A percentile compares a stretch with the other conserved stretches of the same genome.
These are phyloP conservation scores for Penicillium maclennaniae DNA, from an alignment of 495 filamentous ascomycete species.

Conservation along the genomic window DNA sequence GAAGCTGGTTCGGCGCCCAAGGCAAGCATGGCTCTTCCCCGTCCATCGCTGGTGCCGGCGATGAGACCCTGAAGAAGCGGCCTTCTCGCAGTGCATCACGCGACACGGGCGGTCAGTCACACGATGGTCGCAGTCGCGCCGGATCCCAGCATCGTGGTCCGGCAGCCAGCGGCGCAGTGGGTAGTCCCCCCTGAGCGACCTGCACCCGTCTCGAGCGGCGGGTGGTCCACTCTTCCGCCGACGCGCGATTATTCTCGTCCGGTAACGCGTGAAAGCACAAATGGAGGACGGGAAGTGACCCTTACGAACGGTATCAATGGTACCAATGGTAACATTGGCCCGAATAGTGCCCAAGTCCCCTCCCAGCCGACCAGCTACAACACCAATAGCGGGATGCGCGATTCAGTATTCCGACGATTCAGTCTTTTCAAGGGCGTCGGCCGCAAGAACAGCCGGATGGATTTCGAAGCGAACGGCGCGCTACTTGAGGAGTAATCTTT, in stretches of 20 bases:
- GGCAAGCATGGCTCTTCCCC: slow-evolving; percentile 36
- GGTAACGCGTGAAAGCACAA: slow-evolving; percentile 30
- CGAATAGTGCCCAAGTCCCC: too few species aligned
- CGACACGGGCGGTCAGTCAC: slow-evolving; percentile 29
- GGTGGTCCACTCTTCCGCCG: slow-evolving; percentile 40
- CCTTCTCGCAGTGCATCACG: slow-evolving; percentile 31
- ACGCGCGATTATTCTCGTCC: slow-evolving; percentile 38
- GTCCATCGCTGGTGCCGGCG: slow-evolving; percentile 27
- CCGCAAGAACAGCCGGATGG: slow-evolving; percentile 42
- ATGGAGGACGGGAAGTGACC: slow-evolving; percentile 11
- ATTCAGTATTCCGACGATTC: slow-evolving; percentile 47
- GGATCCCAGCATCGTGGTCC: slow-evolving; percentile 30
- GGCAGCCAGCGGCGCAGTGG: slow-evolving; percentile 9
- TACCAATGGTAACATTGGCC: neutral
- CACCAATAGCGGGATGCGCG: slow-evolving; percentile 28
- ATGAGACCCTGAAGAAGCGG: slow-evolving; percentile 30
- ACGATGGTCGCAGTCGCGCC: slow-evolving; percentile 32
- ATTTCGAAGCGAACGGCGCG: slow-evolving; percentile 34
- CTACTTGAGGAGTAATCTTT: slow-evolving; percentile 38
- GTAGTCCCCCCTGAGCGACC: slow-evolving; percentile 17
- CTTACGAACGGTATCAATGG: slow-evolving; percentile 1
- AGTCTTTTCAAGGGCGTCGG: slow-evolving; percentile 45
- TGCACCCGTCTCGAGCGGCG: slow-evolving; percentile 26
- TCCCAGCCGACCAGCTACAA: neutral
- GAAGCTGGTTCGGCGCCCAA: slow-evolving; percentile 42